A percentile compares a stretch with the other conserved stretches of the same genome.
phyloP scores from a whole-genome alignment of 2,329 filamentous ascomycete species.

The Balansia obtecta region DNA sequence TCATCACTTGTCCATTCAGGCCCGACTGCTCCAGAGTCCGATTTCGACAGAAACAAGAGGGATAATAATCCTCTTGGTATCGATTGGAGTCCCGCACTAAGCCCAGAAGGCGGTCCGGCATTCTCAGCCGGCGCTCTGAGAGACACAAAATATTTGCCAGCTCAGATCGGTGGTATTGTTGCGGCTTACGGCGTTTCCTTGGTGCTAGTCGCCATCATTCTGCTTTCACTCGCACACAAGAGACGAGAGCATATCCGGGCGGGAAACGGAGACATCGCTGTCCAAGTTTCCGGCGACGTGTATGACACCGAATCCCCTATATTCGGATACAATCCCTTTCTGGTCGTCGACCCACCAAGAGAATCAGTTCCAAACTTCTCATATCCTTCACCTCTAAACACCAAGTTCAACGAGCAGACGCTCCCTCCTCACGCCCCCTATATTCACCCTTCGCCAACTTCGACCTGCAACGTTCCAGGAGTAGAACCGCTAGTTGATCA shows the following conservation, averaged over 20 bases:
- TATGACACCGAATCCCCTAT: conserved; percentile 12
- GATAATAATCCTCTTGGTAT: conserved; percentile 30
- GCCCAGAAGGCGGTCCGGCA: conserved; percentile 47
- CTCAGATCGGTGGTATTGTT: conserved; percentile 72
- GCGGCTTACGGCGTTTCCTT: conserved; percentile 72
- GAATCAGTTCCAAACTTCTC: conserved; percentile 33
- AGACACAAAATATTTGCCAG: conserved; percentile 56
- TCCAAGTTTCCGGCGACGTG: conserved; percentile 16
- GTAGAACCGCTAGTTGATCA: conserved; percentile 66
- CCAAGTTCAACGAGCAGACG: conserved; percentile 15
- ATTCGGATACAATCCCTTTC: neutral
- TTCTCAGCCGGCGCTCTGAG: conserved; percentile 45
- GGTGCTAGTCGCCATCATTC: conserved; percentile 55
- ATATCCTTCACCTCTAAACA: conserved; percentile 31
- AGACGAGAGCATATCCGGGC: conserved; percentile 38
- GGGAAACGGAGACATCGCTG: conserved; percentile 41
- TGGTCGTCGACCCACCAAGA: neutral
- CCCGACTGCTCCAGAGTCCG: conserved; percentile 3
- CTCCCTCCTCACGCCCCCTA: conserved; percentile 22
- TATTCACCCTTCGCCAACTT: conserved; percentile 32
- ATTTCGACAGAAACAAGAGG: conserved; percentile 10
- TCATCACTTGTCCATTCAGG: conserved; percentile 16
- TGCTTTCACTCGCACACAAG: conserved; percentile 47
- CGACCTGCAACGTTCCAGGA: conserved; percentile 37
- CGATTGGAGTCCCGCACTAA: conserved; percentile 33